Base-by-base conservation (phyloP, 2,329 filamentous ascomycete genomes). In the Diaporthe humulicola region DNA sequence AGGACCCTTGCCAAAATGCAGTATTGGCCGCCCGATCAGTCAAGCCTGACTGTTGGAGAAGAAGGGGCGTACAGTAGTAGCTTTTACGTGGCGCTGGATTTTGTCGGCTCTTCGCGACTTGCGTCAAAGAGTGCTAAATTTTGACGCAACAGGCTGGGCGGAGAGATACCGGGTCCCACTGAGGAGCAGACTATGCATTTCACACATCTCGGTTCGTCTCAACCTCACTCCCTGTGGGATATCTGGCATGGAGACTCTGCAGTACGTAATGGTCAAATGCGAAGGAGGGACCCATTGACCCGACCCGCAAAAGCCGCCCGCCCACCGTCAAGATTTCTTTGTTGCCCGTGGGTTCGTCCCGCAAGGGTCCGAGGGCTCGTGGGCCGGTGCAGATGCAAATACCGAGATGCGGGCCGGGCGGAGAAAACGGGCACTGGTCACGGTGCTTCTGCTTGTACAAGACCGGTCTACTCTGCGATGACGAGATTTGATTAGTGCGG, bases 331-430 rank as follows among this genome's bases (percentile, higher is more conserved):
- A 66, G 28, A 67, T 38, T 67, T 52, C 61, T 67, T 67, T 50
- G 61, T 67, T 67, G 45, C 45, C 30, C 22, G 61, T 52, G 48
- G 45, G 22, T 12, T 67, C 22, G 45, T 67, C 64, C 22, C 64
- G 64, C 45, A 67, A 67, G 30, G 64, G 30, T 28, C 45, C 42
- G 28, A 36, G 42, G 36, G 64, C 22, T 28, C 45, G 42, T 67
- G 45, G 45, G 42, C 30, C 45, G 30, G 45, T 12, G 61, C 45
- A 67, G 64, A 52, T 52, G 8, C 64, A 40, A 67, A 54, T 52
- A 67, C 64, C 64, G 45, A 67, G 30, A 19, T 28, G 64, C 64
- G 45, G 45, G 64, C 64, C 45, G 64, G 64, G 45, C 45, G 64
- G 64, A 67, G 64, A 28, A 67, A 67, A 8, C 64, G 30, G 42